These are phyloP conservation scores for Kandelia obovata DNA, from an alignment of 345 rosid species.

Conservation along the genomic window DNA sequence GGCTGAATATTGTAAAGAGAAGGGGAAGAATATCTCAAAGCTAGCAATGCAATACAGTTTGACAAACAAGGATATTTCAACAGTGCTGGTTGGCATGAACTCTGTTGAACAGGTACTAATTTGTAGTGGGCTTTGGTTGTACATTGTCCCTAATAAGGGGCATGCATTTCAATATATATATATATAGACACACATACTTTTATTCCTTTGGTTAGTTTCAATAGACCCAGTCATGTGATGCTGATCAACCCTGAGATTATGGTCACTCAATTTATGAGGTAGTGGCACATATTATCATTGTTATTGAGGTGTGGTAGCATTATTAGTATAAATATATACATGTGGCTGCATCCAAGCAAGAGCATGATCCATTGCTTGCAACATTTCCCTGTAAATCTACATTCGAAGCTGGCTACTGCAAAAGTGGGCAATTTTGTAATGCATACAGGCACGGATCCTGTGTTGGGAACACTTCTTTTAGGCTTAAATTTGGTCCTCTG, in stretches of 20 bases:
- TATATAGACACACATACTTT: too few relatives aligned
- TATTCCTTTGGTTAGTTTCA: too few relatives aligned
- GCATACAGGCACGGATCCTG: too few relatives aligned
- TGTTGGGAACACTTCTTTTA: too few relatives aligned
- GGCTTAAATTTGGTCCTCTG: too few relatives aligned
- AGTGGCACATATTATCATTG: too few relatives aligned
- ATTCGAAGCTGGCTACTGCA: background rate
- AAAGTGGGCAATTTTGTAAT: background rate
- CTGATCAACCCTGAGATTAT: too few relatives aligned
- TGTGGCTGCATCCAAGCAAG: background rate
- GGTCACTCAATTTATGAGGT: too few relatives aligned
- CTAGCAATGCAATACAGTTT: constrained; percentile 81
- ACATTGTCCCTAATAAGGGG: constrained; percentile 4
- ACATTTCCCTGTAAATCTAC: background rate
- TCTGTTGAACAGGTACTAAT: constrained; percentile 61
- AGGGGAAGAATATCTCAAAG: constrained; percentile 78
- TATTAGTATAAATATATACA: background rate
- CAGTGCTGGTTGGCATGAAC: constrained; percentile 86
- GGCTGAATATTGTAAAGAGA: constrained; percentile 57
- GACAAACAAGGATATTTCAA: constrained; percentile 64
- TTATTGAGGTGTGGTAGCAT: background rate
- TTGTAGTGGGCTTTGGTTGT: background rate
- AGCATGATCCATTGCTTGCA: background rate
- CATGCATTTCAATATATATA: background rate
- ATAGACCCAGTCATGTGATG: too few relatives aligned